These are phyloP conservation scores for Cryptococcus sp. DNA, from an alignment of 1,284 basidiomycete genomes.

Conservation along the genomic window DNA sequence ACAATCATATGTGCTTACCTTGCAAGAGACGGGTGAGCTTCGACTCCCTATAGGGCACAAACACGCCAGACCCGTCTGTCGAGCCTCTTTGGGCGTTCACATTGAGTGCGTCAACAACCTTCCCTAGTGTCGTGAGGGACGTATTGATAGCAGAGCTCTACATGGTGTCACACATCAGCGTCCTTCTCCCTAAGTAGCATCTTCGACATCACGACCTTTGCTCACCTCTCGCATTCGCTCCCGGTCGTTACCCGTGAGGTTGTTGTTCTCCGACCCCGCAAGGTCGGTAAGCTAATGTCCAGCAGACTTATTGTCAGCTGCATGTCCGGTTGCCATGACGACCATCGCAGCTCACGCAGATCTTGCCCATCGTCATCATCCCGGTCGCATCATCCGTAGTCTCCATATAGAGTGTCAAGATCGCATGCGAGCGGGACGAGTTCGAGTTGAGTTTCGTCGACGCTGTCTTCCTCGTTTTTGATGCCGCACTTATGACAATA, in stretches of 20 bases:
- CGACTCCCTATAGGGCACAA: conserved; percentile 69
- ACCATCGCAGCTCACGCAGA: conserved; percentile 53
- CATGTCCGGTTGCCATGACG: neutral
- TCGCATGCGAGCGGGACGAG: conserved; percentile 78
- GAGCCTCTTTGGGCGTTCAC: conserved; percentile 53
- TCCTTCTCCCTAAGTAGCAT: neutral
- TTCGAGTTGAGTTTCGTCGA: conserved; percentile 72
- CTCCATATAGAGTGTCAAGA: conserved; percentile 64
- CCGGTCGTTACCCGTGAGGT: conserved; percentile 74
- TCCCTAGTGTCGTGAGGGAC: conserved; percentile 71
- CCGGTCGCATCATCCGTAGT: conserved; percentile 7
- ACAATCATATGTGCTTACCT: conserved; percentile 45
- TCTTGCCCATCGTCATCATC: conserved; percentile 63
- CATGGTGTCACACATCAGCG: neutral
- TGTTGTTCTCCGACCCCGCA: conserved; percentile 84
- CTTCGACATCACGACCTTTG: neutral
- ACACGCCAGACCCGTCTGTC: conserved; percentile 22
- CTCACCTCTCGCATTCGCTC: conserved; percentile 61
- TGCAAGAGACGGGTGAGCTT: conserved; percentile 76
- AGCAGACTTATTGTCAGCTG: neutral
- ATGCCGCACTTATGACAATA: conserved; percentile 55
- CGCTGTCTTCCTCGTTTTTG: conserved; percentile 72
- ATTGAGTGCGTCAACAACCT: conserved; percentile 78
- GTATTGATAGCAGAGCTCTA: conserved; percentile 82
- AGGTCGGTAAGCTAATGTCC: conserved; percentile 63